These are phyloP conservation scores for Ganoderma sp. DNA, from an alignment of 1,284 basidiomycete genomes.

Conservation along the genomic window DNA sequence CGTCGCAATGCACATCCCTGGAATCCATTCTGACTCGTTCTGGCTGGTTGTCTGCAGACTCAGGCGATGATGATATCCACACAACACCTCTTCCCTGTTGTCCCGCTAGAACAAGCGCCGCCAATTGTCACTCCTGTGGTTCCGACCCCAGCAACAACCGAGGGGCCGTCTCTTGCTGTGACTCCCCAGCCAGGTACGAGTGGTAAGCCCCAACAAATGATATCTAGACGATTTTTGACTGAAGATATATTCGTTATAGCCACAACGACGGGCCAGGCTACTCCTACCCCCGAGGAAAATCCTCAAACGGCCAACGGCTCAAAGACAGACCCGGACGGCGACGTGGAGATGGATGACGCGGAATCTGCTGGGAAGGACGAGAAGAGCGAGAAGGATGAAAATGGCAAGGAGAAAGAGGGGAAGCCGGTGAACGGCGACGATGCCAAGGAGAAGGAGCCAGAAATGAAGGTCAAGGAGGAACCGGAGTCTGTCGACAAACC, in stretches of 20 bases:
- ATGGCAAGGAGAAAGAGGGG: constrained; percentile 28
- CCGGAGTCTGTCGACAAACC: constrained; percentile 1
- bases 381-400: constrained; percentile 7
- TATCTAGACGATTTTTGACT: not conserved
- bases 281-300: constrained; percentile 22
- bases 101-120: constrained; percentile 32
- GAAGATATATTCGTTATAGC: not conserved
- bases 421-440: no score
- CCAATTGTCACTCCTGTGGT: constrained; percentile 35
- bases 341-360: constrained; percentile 31
- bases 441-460: constrained; percentile 12
- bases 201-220: constrained; percentile 17
- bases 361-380: constrained; percentile 30
- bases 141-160: constrained; percentile 32
- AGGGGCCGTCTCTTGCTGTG: constrained; percentile 29
- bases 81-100: constrained; percentile 72
- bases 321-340: constrained; percentile 33
- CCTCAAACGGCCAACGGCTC: constrained; percentile 17
- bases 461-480: not conserved
- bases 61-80: constrained; percentile 87
- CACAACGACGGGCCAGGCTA: constrained; percentile 20
- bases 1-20: not conserved
- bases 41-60: constrained; percentile 53
- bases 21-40: constrained; percentile 6
- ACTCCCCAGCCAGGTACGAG: constrained; percentile 31